phyloP scores from a whole-genome alignment of 495 filamentous ascomycete species.

The Aspergillus wentii region DNA sequence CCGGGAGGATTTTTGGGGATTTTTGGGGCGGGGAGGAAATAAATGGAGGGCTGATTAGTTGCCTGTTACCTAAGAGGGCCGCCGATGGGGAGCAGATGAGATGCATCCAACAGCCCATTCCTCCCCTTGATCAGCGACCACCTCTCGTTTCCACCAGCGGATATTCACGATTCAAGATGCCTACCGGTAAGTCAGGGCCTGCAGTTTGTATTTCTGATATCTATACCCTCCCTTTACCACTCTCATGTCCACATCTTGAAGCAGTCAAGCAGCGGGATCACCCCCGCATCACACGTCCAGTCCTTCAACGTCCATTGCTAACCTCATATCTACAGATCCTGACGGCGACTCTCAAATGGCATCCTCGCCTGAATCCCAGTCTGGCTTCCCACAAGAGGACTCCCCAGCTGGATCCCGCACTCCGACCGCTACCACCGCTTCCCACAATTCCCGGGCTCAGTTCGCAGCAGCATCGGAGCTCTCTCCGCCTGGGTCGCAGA shows the following conservation, averaged over 20 bases:
- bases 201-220: too few relatives aligned
- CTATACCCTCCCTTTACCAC: constrained; percentile 1
- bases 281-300: not conserved
- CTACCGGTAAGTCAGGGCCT: too few relatives aligned
- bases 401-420: constrained; percentile 29
- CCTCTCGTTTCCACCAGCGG: too few relatives aligned
- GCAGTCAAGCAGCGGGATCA: not conserved
- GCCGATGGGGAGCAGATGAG: too few relatives aligned
- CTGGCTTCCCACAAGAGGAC: constrained; percentile 30
- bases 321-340: constrained; percentile 29
- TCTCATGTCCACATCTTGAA: too few relatives aligned
- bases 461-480: constrained; percentile 33
- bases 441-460: constrained; percentile 11
- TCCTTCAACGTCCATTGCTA: not conserved
- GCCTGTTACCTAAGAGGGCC: too few relatives aligned
- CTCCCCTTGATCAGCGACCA: too few relatives aligned
- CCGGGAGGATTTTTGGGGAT: too few relatives aligned
- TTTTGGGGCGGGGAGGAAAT: too few relatives aligned
- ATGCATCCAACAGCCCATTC: too few relatives aligned
- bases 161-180: too few relatives aligned
- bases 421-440: constrained; percentile 30
- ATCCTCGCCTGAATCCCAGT: constrained; percentile 44
- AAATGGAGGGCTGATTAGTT: too few relatives aligned
- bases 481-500: constrained; percentile 52
- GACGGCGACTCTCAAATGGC: constrained; percentile 58